Evolutionary conservation across 148 eudicot species (phyloP).

Genomic region (Silene uniflora): DNA sequence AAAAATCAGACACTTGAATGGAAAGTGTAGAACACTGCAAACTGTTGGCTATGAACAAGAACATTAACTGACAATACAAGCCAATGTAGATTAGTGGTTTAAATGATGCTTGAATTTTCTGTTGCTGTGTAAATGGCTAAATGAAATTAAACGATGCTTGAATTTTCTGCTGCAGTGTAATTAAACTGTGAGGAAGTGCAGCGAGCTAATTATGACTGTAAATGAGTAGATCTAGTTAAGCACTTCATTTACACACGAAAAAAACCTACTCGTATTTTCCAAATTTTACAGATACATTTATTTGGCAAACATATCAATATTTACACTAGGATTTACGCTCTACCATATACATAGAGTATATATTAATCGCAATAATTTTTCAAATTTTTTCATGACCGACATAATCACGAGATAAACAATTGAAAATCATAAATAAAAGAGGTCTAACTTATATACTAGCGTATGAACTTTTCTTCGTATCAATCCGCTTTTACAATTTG

Average conservation of each 20-base stretch:
- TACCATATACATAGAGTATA: no score
- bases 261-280: not conserved
- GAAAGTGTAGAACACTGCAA: not conserved
- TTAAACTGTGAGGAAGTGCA: not conserved
- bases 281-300: no score
- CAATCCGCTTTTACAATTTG: no score
- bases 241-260: not conserved
- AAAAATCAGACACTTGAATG: not conserved
- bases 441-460: no score
- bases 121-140: not conserved
- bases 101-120: not conserved
- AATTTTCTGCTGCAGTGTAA: not conserved
- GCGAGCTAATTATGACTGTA: not conserved
- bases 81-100: not conserved
- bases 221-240: not conserved
- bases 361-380: no score
- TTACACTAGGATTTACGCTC: not conserved
- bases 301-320: no score
- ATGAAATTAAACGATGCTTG: not conserved
- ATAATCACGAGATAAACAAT: no score
- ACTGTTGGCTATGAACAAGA: not conserved
- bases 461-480: not conserved
- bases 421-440: no score
- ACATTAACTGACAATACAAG: not conserved
- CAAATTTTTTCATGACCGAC: no score